phyloP scores from a whole-genome alignment of 2,329 filamentous ascomycete genomes.

The Aspergillus candidus region DNA sequence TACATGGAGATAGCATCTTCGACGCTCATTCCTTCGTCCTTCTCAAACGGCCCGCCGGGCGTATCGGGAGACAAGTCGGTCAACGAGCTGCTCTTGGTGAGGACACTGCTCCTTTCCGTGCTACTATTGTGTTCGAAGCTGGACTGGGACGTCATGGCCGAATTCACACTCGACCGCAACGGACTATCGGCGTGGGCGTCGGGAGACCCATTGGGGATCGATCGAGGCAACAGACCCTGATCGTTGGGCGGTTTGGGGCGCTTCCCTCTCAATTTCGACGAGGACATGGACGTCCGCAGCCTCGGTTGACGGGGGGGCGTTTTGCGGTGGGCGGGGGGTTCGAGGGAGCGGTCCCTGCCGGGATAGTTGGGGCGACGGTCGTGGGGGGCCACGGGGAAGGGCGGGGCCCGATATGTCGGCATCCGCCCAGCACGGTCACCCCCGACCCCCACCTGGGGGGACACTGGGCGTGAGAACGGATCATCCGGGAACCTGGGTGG shows the following conservation, averaged over 20 bases:
- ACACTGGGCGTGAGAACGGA: slow-evolving; percentile 12
- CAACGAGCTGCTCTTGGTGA: slow-evolving; percentile 71
- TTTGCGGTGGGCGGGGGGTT: slow-evolving; percentile 21
- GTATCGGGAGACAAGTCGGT: slow-evolving; percentile 55
- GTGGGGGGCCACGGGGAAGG: slow-evolving; percentile 17
- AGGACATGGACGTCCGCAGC: slow-evolving; percentile 34
- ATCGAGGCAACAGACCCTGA: slow-evolving; percentile 26
- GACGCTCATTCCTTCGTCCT: slow-evolving; percentile 50
- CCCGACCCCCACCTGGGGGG: slow-evolving; percentile 10
- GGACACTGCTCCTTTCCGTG: slow-evolving; percentile 77
- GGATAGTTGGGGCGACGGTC: slow-evolving; percentile 14
- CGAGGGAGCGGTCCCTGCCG: slow-evolving; percentile 18
- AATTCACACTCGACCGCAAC: slow-evolving; percentile 54
- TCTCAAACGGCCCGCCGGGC: slow-evolving; percentile 59
- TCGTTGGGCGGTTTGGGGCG: slow-evolving; percentile 23
- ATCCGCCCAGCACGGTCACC: slow-evolving; percentile 10
- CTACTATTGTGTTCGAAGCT: slow-evolving; percentile 52
- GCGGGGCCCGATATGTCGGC: slow-evolving; percentile 17
- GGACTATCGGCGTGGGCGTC: slow-evolving; percentile 27
- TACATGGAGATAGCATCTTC: slow-evolving; percentile 59
- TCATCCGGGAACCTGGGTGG: slow-evolving; percentile 10
- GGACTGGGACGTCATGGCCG: slow-evolving; percentile 54
- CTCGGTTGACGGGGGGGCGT: slow-evolving; percentile 21
- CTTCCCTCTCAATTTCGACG: slow-evolving; percentile 26
- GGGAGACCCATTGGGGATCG: slow-evolving; percentile 24